Evolutionary conservation across 2,329 filamentous ascomycete genomes (phyloP), one percentile per base, ranked within the genome.

Genomic region (Trichoderma sp.): DNA sequence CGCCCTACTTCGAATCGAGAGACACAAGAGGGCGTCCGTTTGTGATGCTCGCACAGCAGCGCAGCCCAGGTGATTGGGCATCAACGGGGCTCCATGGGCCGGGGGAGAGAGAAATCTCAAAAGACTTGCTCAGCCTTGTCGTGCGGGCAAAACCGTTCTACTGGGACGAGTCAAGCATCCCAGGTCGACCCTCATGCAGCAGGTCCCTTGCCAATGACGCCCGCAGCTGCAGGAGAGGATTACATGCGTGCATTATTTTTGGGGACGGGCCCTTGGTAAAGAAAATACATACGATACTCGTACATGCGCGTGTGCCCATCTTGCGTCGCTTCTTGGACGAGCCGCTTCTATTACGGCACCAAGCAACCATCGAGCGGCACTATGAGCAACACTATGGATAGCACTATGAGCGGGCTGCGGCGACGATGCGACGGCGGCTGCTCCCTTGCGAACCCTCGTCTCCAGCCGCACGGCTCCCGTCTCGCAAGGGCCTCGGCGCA

Each of bases 391-490:
- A 63, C 60, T 31, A n/a, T 31, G 29, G 29, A 62, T 11, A 18
- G 9, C n/a, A 59, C 21, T 12, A 27, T 7, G 41, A 9, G 41
- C 41, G 41, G 53, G 53, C 21, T 24, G 21, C 68, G 27, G 35
- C 63, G n/a, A 33, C 29, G 50, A 73, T 75, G 68, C 74, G 74
- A 75, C 74, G 74, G 68, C 74, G 74, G 74, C 68, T 53, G 45
- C 14, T 75, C 68, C 68, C 74, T 75, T 63, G 24, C 45, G 59
- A 64, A 65, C 62, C 68, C 60, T 53, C 53, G 21, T 60, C 59
- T 60, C 29, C 74, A 73, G 68, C 68, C 67, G 45, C 71, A 59
- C 63, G 69, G 27, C 60, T 31, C n/a, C 60, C 59, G 35, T 68
- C 64, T 27, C 38, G 11, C 41, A 27, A 62, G 63, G 33, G 45